These are phyloP conservation scores for Trichomonas gallinae DNA, from an alignment of 208 protist species.

Conservation along the genomic window DNA sequence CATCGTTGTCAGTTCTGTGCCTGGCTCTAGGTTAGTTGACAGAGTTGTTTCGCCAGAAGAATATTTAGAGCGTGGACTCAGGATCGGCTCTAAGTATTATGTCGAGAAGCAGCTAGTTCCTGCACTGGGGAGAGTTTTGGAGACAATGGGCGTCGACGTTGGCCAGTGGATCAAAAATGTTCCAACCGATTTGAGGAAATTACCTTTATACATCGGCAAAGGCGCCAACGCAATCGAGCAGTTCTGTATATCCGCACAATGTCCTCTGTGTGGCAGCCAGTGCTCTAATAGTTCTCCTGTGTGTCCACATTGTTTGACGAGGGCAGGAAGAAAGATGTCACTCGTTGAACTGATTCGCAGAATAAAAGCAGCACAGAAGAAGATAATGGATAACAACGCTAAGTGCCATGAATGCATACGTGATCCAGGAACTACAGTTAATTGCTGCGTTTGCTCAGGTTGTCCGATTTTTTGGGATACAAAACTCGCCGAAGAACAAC, in stretches of 20 bases:
- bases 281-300: not conserved
- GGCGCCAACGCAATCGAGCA: not conserved
- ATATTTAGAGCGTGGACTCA: not conserved
- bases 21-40: not conserved
- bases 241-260: not conserved
- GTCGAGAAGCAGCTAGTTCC: not conserved
- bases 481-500: not conserved
- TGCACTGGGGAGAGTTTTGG: not conserved
- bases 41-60: not conserved
- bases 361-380: not conserved
- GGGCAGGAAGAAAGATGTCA: not conserved
- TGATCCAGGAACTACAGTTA: not conserved
- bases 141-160: not conserved
- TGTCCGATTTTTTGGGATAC: not conserved
- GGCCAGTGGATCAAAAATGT: not conserved
- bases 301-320: not conserved
- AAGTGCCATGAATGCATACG: not conserved
- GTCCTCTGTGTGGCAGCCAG: not conserved
- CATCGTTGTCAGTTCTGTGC: not conserved
- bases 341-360: not conserved
- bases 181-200: not conserved
- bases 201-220: not conserved
- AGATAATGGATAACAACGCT: not conserved
- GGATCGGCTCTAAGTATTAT: not conserved
- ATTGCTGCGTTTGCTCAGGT: not conserved